Percentiles rank a stretch among this genome's conserved stretches.
Evolutionary conservation across 768 basidiomycete species (phyloP).

Genomic region (Boletellus sp.): DNA sequence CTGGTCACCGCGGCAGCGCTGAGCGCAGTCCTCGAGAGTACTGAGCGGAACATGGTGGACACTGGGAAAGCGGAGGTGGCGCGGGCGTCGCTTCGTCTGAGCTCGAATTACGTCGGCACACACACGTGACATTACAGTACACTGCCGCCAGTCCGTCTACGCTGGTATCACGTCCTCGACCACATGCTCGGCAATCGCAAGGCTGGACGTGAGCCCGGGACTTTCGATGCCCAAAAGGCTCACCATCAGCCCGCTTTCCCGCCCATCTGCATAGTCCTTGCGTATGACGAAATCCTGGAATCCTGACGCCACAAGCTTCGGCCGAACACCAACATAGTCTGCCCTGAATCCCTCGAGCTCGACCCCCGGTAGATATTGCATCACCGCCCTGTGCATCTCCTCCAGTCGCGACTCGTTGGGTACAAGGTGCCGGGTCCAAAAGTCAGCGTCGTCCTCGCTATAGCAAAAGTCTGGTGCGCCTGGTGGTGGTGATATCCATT

Average conservation of each 20-base stretch:
- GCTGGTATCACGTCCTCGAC: constrained; percentile 49
- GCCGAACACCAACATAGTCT: constrained; percentile 84
- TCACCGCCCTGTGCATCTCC: constrained; percentile 72
- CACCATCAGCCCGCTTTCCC: constrained; percentile 50
- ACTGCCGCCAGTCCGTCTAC: no score
- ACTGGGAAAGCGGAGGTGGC: constrained; percentile 20
- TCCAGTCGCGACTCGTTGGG: constrained; percentile 58
- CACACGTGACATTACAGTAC: background rate
- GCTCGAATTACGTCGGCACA: constrained; percentile 15
- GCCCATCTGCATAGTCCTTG: constrained; percentile 52
- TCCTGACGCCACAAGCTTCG: constrained; percentile 80
- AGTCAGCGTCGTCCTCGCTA: constrained; percentile 55
- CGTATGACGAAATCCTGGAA: constrained; percentile 85
- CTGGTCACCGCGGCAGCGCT: constrained; percentile 42
- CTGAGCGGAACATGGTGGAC: constrained; percentile 68
- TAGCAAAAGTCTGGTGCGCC: constrained; percentile 23
- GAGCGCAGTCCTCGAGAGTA: constrained; percentile 49
- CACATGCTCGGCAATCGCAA: constrained; percentile 85
- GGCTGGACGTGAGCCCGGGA: constrained; percentile 82
- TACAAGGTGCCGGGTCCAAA: constrained; percentile 67
- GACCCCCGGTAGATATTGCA: constrained; percentile 67
- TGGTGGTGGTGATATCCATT: constrained; percentile 68
- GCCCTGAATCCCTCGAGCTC: constrained; percentile 58
- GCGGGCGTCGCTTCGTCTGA: constrained; percentile 15
- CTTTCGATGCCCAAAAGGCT: constrained; percentile 89